These are phyloP conservation scores for Penicillium janthinellum DNA, from an alignment of 2,329 filamentous ascomycete genomes.

Conservation along the genomic window DNA sequence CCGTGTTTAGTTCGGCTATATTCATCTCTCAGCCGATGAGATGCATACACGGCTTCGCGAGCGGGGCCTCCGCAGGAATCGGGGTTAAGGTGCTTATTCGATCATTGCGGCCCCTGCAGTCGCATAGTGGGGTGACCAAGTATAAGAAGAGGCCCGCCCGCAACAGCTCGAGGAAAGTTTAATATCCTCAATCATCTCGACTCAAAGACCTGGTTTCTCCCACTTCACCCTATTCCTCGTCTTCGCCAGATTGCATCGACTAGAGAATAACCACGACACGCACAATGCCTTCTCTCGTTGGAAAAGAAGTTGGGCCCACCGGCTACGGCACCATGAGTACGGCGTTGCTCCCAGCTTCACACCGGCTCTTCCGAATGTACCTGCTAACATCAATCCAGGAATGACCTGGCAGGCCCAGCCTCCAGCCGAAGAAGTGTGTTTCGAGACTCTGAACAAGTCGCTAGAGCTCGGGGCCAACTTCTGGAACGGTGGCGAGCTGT, in stretches of 20 bases:
- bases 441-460: slow-evolving; percentile 59
- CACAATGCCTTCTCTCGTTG: slow-evolving; percentile 35
- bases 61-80: neutral
- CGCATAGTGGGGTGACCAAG: neutral
- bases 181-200: neutral
- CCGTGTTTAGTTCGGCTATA: neutral
- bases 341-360: slow-evolving; percentile 11
- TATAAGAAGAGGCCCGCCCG: neutral
- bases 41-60: neutral
- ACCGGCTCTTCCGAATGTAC: slow-evolving; percentile 1
- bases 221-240: neutral
- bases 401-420: slow-evolving; percentile 38
- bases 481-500: slow-evolving; percentile 69
- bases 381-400: slow-evolving; percentile 26
- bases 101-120: too few species aligned
- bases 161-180: neutral
- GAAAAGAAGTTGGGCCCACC: slow-evolving; percentile 48
- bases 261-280: neutral
- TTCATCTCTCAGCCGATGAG: neutral
- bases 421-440: slow-evolving; percentile 36
- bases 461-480: slow-evolving; percentile 51
- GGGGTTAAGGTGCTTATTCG: slow-evolving; percentile 5
- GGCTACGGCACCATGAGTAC: slow-evolving; percentile 61
- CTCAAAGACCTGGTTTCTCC: neutral
- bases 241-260: neutral